A percentile compares a stretch with the other conserved stretches of the same genome.
Conservation (phyloP, 495 filamentous ascomycete species). For the Tuber calosporum region DNA sequence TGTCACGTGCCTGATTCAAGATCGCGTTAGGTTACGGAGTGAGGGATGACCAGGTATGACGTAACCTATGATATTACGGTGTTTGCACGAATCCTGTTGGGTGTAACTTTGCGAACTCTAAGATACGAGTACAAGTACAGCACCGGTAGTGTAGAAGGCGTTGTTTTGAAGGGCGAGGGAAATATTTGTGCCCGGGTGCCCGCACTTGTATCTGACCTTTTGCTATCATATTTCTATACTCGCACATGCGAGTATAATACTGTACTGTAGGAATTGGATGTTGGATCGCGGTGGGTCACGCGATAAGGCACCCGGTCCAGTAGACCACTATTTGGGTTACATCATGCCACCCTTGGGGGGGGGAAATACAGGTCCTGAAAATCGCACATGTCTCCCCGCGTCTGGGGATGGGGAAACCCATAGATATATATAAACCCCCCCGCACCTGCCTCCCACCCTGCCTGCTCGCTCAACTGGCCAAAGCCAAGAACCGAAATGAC, state of each 20-base stretch:
- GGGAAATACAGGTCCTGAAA: background rate
- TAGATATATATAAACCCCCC: background rate
- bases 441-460: background rate
- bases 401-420: background rate
- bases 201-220: background rate
- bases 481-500: background rate
- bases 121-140: no score
- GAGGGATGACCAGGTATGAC: background rate
- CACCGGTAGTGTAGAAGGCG: background rate
- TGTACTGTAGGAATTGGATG: no score
- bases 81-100: background rate
- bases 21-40: background rate
- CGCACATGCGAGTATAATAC: no score
- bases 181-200: background rate
- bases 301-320: background rate
- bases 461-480: background rate
- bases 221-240: no score
- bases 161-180: background rate
- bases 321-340: background rate
- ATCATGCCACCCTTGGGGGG: background rate
- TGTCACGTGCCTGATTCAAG: background rate
- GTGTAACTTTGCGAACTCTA: background rate
- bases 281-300: background rate
- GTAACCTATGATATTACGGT: background rate
- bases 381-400: background rate